phyloP scores from a whole-genome alignment of 2,329 filamentous ascomycete genomes.

The Sporothrix curviconia region DNA sequence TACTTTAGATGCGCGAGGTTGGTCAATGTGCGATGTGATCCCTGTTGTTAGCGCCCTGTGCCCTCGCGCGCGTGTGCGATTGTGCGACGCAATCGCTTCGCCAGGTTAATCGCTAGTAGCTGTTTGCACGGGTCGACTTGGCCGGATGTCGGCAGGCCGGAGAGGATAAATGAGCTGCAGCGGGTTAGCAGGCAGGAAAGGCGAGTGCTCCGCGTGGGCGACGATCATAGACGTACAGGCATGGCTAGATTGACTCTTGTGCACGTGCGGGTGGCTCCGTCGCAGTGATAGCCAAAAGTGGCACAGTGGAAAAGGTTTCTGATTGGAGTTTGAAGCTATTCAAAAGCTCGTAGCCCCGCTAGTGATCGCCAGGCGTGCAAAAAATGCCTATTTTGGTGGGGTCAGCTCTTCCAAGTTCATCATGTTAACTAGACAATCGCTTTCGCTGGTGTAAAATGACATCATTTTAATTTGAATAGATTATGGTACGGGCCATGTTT shows the following conservation, averaged over 20 bases:
- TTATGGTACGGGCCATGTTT: too few species aligned
- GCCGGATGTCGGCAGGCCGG: slow-evolving; percentile 62
- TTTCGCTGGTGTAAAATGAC: too few species aligned
- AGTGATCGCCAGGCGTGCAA: background rate
- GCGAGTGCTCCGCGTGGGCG: too few species aligned
- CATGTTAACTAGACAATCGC: background rate
- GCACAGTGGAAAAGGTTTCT: too few species aligned
- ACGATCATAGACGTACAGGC: slow-evolving; percentile 12
- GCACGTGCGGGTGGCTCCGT: too few species aligned
- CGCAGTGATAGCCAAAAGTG: too few species aligned
- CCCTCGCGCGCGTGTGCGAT: slow-evolving; percentile 21
- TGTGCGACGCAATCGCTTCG: slow-evolving; percentile 49
- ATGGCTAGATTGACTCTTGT: background rate
- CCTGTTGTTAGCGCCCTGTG: too few species aligned
- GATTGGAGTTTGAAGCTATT: background rate
- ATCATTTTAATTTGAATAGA: too few species aligned
- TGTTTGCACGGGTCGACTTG: slow-evolving; percentile 61
- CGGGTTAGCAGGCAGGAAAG: background rate
- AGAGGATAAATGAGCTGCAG: slow-evolving; percentile 58
- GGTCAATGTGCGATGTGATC: background rate
- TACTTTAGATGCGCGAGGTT: slow-evolving; percentile 35
- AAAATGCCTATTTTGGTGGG: background rate
- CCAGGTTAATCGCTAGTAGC: slow-evolving; percentile 59
- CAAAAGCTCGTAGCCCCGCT: background rate
- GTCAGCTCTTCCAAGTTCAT: background rate